Base-by-base conservation (phyloP, 108 stramenopile species). In the Pseudonitzschia multiseries region DNA sequence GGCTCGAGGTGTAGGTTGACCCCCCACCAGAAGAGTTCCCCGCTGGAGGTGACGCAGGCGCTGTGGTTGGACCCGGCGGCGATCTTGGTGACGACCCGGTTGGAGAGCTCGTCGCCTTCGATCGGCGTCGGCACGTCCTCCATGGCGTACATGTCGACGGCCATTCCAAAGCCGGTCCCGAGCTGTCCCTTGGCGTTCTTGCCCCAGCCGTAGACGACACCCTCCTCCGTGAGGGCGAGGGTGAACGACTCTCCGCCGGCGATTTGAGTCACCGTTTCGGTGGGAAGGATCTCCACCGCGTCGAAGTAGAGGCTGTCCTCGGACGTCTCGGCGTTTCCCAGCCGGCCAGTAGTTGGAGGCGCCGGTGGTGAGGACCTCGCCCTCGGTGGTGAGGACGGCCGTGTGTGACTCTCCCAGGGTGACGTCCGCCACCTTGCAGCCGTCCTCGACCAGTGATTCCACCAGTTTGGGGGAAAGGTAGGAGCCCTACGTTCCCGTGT, bases 11-110 rank as follows among this genome's bases (percentile, higher is more conserved):
- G 74, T 22, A 83, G 69, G 57, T 87, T 81, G 77, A 86, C 90
- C 42, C 97, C 97, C 97, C 97, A 97, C 42, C 89, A 88, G 74
- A 87, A 97, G 9, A 96, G 74, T 61, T 93, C 88, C 10, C 96
- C 96, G 28, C 77, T 75, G 12, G 88, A 84, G 18, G 95, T 94
- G 14, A 97, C 80, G 21, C 93, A 93, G 2, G 91, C 88, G n/a
- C 93, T 89, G 79, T 96, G 97, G 41, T 81, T 77, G 62, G 85
- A 63, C 32, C 95, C 95, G 20, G 93, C 93, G 26, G 87, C 86
- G 40, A 96, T 79, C 66, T 88, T 81, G 12, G 73, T 80, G 18
- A 93, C 87, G n/a, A 66, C 71, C 29, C 89, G 85, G 26, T 86
- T 82, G 50, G 71, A 18, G 44, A 87, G 81, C 75, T 91, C 86